Conservation (phyloP, 768 basidiomycete genomes). For the Serendipita sp. region DNA sequence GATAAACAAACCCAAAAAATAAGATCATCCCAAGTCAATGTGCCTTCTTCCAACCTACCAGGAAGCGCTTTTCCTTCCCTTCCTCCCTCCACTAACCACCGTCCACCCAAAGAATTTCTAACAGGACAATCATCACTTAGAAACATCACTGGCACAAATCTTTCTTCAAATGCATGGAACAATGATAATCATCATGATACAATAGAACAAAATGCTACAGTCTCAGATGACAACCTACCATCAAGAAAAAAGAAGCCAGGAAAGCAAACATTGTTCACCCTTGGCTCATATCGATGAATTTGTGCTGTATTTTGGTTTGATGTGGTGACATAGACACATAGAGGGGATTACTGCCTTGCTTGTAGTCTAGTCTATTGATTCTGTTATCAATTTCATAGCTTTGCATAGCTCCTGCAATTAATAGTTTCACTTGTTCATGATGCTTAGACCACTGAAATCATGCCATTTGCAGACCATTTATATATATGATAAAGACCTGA, state of each 20-base stretch:
- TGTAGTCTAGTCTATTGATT: no score
- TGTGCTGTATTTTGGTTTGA: no score
- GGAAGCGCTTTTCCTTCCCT: conserved; percentile 5
- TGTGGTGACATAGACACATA: no score
- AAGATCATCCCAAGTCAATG: conserved; percentile 16
- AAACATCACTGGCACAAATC: conserved; percentile 6
- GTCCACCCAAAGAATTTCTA: conserved; percentile 18
- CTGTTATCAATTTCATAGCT: no score
- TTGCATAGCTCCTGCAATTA: no score
- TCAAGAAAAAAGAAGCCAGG: conserved; percentile 64
- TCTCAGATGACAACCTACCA: conserved; percentile 11
- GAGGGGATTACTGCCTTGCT: no score
- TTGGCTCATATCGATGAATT: conserved; percentile 22
- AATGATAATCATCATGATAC: conserved; percentile 9
- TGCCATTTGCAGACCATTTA: no score
- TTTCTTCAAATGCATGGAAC: conserved; percentile 8
- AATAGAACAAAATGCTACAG: conserved; percentile 9
- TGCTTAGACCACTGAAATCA: no score
- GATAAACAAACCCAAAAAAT: conserved; percentile 14
- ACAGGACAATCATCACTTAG: conserved; percentile 8
- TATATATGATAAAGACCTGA: no score
- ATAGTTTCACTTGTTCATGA: no score
- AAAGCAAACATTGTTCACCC: conserved; percentile 68
- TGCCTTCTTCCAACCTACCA: no score
- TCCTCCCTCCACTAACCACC: conserved; percentile 22